A percentile compares a stretch with the other conserved stretches of the same genome.
Conservation (phyloP, 805 yeast genomes). For the Saccharomyces paradoxus region DNA sequence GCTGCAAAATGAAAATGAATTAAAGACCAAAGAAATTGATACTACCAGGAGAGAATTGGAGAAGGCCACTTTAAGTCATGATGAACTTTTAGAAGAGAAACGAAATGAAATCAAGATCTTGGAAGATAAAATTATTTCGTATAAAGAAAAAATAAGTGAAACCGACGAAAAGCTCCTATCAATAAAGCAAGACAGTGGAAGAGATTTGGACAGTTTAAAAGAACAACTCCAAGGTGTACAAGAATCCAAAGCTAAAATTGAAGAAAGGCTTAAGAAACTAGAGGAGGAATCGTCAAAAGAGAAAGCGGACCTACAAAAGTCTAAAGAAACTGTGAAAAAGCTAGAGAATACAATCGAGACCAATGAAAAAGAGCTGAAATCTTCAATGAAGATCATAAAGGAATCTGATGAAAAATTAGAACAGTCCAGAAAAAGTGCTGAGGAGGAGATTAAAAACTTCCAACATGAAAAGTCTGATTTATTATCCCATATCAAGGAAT, state of each 20-base stretch:
- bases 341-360: background rate
- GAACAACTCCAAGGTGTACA: background rate
- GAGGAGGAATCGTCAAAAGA: background rate
- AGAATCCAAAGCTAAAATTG: background rate
- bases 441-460: conserved; percentile 1
- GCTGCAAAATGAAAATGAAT: background rate
- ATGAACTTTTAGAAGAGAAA: background rate
- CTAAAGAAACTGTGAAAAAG: background rate
- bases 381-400: background rate
- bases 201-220: background rate
- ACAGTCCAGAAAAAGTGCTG: background rate
- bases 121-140: background rate
- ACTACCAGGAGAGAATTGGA: background rate
- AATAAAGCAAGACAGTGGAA: background rate
- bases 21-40: background rate
- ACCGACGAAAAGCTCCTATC: background rate
- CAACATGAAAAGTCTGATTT: background rate
- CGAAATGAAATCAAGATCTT: background rate
- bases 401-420: background rate
- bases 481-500: conserved; percentile 1
- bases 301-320: background rate
- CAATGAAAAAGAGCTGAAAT: background rate
- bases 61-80: background rate
- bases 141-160: background rate
- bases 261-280: background rate